Percentiles rank a stretch among this genome's conserved stretches.
These are phyloP conservation scores for Bryoerythrophyllum caledonicum DNA, from an alignment of 225 moss, liverwort and hornwort species.

Conservation along the genomic window DNA sequence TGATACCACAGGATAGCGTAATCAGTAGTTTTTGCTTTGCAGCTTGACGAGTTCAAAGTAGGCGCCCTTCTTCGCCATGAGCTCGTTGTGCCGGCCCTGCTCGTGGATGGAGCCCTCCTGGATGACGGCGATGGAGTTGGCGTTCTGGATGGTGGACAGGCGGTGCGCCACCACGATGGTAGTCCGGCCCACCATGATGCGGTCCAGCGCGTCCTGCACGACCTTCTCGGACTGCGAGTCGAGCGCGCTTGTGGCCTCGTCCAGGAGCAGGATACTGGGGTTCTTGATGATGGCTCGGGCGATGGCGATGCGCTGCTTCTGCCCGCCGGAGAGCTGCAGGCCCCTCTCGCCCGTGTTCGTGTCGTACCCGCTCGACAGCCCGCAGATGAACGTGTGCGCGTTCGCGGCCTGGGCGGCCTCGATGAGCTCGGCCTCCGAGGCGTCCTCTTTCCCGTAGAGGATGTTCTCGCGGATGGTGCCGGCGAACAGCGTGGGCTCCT, in stretches of 20 bases:
- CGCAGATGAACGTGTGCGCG: conserved; percentile 62
- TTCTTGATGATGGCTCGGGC: conserved; percentile 66
- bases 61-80: conserved; percentile 42
- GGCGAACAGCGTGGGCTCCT: conserved; percentile 63
- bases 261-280: conserved; percentile 67
- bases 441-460: conserved; percentile 56
- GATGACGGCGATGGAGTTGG: conserved; percentile 55
- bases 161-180: conserved; percentile 69
- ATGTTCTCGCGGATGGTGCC: conserved; percentile 71
- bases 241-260: conserved; percentile 76
- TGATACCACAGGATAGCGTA: too few species aligned
- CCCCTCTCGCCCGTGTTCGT: conserved; percentile 64
- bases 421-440: conserved; percentile 59
- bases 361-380: conserved; percentile 38
- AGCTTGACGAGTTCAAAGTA: conserved; percentile 47
- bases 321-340: conserved; percentile 66
- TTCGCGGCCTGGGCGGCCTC: conserved; percentile 73
- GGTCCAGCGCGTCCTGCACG: conserved; percentile 64
- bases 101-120: conserved; percentile 36
- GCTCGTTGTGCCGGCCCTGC: conserved; percentile 46
- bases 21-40: conserved; percentile 32
- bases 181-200: conserved; percentile 64
- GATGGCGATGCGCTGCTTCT: conserved; percentile 72
- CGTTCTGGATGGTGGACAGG: conserved; percentile 57
- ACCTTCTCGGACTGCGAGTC: conserved; percentile 64